Conservation (phyloP, 768 basidiomycete genomes). For the Kwoniella botswanensis region DNA sequence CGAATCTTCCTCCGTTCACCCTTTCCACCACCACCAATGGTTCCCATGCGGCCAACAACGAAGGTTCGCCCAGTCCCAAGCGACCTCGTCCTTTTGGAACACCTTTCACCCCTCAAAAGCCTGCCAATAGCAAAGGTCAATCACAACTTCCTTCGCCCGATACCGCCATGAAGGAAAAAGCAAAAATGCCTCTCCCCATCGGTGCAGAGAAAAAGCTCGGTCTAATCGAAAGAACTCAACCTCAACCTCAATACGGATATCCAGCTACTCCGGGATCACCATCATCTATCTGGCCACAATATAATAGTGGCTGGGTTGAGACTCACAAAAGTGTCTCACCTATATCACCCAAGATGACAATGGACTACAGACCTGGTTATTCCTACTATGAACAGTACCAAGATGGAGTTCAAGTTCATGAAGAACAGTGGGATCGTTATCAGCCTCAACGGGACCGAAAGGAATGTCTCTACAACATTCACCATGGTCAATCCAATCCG, state of each 20-base stretch:
- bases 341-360: not conserved
- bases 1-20: not conserved
- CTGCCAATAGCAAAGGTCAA: not conserved
- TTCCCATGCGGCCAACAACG: not conserved
- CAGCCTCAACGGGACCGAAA: not conserved
- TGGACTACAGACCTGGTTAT: not conserved
- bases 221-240: slow-evolving; percentile 1
- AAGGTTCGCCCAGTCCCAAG: not conserved
- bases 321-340: not conserved
- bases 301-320: not conserved
- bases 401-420: not conserved
- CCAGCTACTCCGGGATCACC: not conserved
- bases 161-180: not conserved
- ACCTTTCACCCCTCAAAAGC: not conserved
- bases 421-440: not conserved
- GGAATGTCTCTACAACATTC: not conserved
- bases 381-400: not conserved
- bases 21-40: not conserved
- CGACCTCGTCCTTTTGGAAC: not conserved
- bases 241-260: not conserved
- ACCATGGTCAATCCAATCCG: not conserved
- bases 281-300: not conserved
- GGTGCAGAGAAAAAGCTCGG: slow-evolving; percentile 21
- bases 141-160: not conserved
- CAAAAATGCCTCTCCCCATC: slow-evolving; percentile 13